Evolutionary conservation across 768 basidiomycete species (phyloP).

Genomic region (Gelatoporia subvermispora): DNA sequence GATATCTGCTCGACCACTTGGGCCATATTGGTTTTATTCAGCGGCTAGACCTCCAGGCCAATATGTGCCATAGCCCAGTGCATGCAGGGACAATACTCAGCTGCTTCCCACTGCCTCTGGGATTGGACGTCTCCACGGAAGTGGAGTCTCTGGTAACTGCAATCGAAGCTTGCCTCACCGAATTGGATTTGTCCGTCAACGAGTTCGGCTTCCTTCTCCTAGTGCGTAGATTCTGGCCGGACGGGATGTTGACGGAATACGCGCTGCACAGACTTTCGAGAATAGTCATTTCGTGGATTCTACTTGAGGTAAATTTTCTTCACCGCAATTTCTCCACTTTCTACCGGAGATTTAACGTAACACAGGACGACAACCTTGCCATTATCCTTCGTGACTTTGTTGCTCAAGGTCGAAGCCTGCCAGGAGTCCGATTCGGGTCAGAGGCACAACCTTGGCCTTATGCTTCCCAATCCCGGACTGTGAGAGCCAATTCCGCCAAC

Average conservation of each 20-base stretch:
- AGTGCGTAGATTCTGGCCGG: slow-evolving; percentile 69
- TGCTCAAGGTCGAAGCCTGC: slow-evolving; percentile 50
- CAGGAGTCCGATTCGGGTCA: slow-evolving; percentile 51
- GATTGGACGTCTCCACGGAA: slow-evolving; percentile 64
- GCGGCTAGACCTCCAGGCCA: slow-evolving; percentile 31
- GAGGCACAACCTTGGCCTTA: slow-evolving; percentile 56
- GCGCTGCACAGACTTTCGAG: slow-evolving; percentile 57
- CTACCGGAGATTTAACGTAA: background rate
- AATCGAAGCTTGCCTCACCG: slow-evolving; percentile 65
- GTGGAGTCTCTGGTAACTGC: slow-evolving; percentile 70
- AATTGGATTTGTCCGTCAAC: slow-evolving; percentile 68
- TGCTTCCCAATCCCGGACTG: slow-evolving; percentile 24
- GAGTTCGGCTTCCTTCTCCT: slow-evolving; percentile 71
- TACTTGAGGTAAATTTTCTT: slow-evolving; percentile 53
- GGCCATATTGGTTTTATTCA: slow-evolving; percentile 60
- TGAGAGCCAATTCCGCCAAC: slow-evolving; percentile 36
- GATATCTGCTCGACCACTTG: slow-evolving; percentile 53
- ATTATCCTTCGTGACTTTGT: slow-evolving; percentile 65
- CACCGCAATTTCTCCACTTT: background rate
- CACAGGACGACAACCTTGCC: slow-evolving; percentile 63
- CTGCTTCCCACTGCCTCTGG: slow-evolving; percentile 63
- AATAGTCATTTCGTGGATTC: slow-evolving; percentile 62
- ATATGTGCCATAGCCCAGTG: slow-evolving; percentile 32
- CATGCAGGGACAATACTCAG: slow-evolving; percentile 38
- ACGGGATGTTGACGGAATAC: slow-evolving; percentile 67